Conservation (phyloP, 1,284 basidiomycete genomes). For the Marasmius sp. region DNA sequence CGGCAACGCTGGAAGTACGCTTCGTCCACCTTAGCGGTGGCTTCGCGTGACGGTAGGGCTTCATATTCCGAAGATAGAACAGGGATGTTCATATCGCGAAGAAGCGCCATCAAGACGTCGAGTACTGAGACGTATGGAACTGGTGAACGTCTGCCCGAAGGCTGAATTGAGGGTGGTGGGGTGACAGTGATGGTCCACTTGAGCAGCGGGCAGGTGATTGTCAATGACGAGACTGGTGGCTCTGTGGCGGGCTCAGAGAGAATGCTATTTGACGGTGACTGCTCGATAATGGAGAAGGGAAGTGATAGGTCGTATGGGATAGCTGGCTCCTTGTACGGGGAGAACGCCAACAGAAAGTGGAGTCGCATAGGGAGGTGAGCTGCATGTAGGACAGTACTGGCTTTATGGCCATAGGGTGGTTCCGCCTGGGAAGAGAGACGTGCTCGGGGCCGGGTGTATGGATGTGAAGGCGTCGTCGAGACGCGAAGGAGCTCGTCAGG, state of each 20-base stretch:
- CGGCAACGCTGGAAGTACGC: slow-evolving; percentile 29
- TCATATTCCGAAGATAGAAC: slow-evolving; percentile 20
- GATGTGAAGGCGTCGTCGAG: slow-evolving; percentile 13
- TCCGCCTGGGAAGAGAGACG: background rate
- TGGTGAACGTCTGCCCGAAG: background rate
- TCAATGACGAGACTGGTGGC: slow-evolving; percentile 26
- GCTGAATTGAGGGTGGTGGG: slow-evolving; percentile 15
- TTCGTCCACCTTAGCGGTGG: slow-evolving; percentile 17
- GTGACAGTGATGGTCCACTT: slow-evolving; percentile 23
- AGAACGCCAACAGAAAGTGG: slow-evolving; percentile 43
- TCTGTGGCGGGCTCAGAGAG: slow-evolving; percentile 31
- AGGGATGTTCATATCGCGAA: slow-evolving; percentile 19
- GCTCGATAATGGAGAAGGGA: slow-evolving; percentile 25
- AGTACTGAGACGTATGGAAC: slow-evolving; percentile 22
- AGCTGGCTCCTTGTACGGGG: slow-evolving; percentile 34
- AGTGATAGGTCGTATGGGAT: slow-evolving; percentile 36
- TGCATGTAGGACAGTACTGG: background rate
- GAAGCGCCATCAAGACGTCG: slow-evolving; percentile 25
- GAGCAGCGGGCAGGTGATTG: slow-evolving; percentile 24
- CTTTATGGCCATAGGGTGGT: slow-evolving; percentile 13
- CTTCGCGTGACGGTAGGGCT: slow-evolving; percentile 21
- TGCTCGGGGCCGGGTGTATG: background rate
- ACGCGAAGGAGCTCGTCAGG: slow-evolving; percentile 40
- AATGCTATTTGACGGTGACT: slow-evolving; percentile 16
- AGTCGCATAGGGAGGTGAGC: slow-evolving; percentile 29